Evolutionary conservation across 176 grass and related monocot genomes (phyloP).

Genomic region (Ampelocalamus luodianensis): DNA sequence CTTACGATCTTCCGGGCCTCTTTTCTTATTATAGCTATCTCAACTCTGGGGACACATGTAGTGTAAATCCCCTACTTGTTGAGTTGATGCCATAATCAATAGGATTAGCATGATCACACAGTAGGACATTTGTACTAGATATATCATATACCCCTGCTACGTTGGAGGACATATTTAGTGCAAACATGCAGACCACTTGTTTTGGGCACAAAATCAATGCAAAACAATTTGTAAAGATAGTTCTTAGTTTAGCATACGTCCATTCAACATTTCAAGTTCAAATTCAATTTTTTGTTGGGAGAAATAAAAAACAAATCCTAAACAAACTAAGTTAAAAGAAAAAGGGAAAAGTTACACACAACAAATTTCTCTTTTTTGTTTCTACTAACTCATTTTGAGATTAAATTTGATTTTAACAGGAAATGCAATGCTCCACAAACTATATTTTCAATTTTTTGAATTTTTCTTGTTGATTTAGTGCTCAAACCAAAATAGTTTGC

Average conservation of each 20-base stretch:
- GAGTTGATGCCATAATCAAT: too few relatives aligned
- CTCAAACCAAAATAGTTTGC: not conserved
- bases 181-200: not conserved
- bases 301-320: not conserved
- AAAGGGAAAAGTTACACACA: not conserved
- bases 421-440: not conserved
- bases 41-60: too few relatives aligned
- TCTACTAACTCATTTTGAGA: not conserved
- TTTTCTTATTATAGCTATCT: not conserved
- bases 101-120: too few relatives aligned
- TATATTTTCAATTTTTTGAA: not conserved
- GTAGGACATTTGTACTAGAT: too few relatives aligned
- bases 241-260: too few relatives aligned
- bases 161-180: too few relatives aligned
- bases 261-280: not conserved
- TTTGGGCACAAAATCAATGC: not conserved
- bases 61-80: too few relatives aligned
- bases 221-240: not conserved
- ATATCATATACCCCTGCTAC: too few relatives aligned
- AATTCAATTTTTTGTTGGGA: not conserved
- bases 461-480: not conserved
- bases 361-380: not conserved
- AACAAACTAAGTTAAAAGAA: not conserved
- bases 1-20: not conserved
- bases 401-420: not conserved